Percentiles rank a stretch among this genome's conserved stretches.
phyloP scores from a whole-genome alignment of 495 filamentous ascomycete species.

The Neurospora tetrasperma region DNA sequence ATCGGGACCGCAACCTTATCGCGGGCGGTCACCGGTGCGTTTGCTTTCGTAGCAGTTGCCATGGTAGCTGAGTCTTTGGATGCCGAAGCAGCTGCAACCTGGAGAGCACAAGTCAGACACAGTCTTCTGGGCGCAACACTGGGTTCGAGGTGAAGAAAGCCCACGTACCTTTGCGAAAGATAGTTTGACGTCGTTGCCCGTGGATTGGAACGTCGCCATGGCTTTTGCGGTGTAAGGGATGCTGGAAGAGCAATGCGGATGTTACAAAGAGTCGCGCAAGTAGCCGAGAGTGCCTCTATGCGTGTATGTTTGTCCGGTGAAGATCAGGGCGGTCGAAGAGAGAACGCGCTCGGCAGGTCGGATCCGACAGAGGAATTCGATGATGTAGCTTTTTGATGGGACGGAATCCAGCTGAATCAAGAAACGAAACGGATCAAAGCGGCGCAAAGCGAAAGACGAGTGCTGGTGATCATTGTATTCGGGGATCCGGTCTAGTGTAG shows the following conservation, averaged over 20 bases:
- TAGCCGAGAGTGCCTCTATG: not conserved
- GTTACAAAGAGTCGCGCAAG: not conserved
- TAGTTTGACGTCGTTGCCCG: conserved; percentile 37
- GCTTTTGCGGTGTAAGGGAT: conserved; percentile 3
- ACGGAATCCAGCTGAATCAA: conserved; percentile 22
- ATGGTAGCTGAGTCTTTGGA: conserved; percentile 33
- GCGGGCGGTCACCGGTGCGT: conserved; percentile 1
- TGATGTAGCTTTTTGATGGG: not conserved
- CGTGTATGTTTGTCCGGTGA: not conserved
- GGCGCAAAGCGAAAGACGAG: conserved; percentile 35
- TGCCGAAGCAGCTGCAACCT: conserved; percentile 42
- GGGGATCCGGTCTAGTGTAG: conserved; percentile 15
- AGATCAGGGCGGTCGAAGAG: not conserved
- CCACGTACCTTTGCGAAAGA: conserved; percentile 51
- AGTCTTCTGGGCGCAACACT: not conserved
- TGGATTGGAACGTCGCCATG: conserved; percentile 25
- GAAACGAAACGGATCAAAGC: conserved; percentile 39
- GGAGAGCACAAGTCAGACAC: conserved; percentile 3
- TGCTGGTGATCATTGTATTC: conserved; percentile 40
- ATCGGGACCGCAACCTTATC: conserved; percentile 1
- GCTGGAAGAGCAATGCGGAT: not conserved
- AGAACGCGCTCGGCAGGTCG: not conserved
- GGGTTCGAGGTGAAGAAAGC: too few relatives aligned
- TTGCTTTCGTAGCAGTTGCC: conserved; percentile 18
- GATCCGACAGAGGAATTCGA: not conserved